A percentile compares a stretch with the other conserved stretches of the same genome.
Evolutionary conservation across 2,329 filamentous ascomycete genomes (phyloP).

Genomic region (Xylaria sp.): DNA sequence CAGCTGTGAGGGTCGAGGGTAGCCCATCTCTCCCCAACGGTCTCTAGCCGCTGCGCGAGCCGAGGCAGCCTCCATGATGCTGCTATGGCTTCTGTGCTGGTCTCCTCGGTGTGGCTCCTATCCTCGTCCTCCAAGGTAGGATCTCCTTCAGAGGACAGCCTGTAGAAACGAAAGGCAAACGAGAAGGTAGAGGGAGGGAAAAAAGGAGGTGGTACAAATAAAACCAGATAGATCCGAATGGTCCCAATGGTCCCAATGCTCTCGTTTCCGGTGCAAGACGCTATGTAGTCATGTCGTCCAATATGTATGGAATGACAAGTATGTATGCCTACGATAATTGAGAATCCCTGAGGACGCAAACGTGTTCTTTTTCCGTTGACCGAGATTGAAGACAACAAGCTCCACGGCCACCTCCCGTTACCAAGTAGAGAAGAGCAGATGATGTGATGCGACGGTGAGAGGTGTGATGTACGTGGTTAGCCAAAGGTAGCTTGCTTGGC

Average conservation of each 20-base stretch:
- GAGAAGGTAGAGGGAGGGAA: no score
- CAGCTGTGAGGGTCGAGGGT: slow-evolving; percentile 81
- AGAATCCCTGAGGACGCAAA: not conserved
- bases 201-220: not conserved
- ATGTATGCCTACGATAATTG: not conserved
- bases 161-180: not conserved
- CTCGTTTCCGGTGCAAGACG: not conserved
- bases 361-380: not conserved
- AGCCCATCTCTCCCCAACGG: slow-evolving; percentile 84
- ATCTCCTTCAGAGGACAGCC: not conserved
- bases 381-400: not conserved
- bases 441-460: not conserved
- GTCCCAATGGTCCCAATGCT: not conserved
- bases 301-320: not conserved
- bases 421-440: no score
- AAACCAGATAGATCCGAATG: not conserved
- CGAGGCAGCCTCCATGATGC: slow-evolving; percentile 86
- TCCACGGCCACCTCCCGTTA: not conserved
- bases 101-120: not conserved
- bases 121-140: not conserved
- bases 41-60: slow-evolving; percentile 94
- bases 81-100: not conserved
- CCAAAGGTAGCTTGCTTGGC: not conserved
- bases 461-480: not conserved
- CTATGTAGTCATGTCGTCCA: slow-evolving; percentile 6